Base-by-base conservation (phyloP, 371 early-diverging fungal genomes). In the Nematocida ausubeli region DNA sequence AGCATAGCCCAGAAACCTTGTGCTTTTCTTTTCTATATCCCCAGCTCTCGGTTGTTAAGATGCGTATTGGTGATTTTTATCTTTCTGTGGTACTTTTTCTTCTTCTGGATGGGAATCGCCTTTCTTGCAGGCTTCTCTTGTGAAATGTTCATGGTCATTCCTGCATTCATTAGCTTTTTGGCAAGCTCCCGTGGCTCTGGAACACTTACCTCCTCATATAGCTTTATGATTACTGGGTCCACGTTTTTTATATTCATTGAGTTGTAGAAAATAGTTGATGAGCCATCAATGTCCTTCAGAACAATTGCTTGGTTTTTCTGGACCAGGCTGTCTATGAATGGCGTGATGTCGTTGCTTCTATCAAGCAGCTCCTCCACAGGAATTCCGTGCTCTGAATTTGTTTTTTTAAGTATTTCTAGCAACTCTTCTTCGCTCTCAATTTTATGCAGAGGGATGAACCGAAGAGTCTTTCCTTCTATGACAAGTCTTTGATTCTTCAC, bases 41-140 rank as follows among this genome's bases (percentile, higher is more conserved):
- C 78, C 16, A 75, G 51, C 26, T 75, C 78, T 35, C 26, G 6
- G 28, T 65, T 66, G 35, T 87, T 83, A 42, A 87, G 80, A 80
- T 87, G 87, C 49, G 87, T 85, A 57, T 87, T 87, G 26, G 87
- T 87, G 68, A 87, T 84, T 69, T 84, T 85, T 34, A 87, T 84
- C 54, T 80, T 84, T 75, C 87, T 67, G 58, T 71, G 69, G 68
- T 80, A 78, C 56, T 71, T 83, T 52, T 85, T 87, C 34, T 40
- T 66, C 63, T 73, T 82, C 19, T 54, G 75, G 24, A 60, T 58
- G 49, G 80, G 78, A 16, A 62, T 51, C 12, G 81, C 69, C 50
- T 67, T 44, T 40, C 72, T 62, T 32, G 73, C 80, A 50, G 82
- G 83, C 37, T 65, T 65, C 24, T 66, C 72, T 56, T 80, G 50